Evolutionary conservation across 495 filamentous ascomycete genomes (phyloP).

Genomic region (Penicillium cataractarum): DNA sequence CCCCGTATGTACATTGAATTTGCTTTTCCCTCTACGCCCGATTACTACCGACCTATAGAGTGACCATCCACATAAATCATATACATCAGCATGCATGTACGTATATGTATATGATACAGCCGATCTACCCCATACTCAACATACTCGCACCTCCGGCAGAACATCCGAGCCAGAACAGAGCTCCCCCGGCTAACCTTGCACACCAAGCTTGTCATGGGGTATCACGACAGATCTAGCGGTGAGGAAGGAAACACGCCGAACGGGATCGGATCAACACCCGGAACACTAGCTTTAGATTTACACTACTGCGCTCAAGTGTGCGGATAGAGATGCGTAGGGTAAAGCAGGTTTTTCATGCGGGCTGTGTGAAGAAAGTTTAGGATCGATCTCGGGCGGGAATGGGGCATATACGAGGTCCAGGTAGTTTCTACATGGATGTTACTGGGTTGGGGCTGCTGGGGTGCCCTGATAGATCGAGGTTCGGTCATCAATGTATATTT

Average conservation of each 20-base stretch:
- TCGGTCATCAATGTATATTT: background rate
- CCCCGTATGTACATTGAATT: too few relatives aligned
- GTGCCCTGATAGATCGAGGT: background rate
- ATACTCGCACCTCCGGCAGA: background rate
- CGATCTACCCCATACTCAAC: background rate
- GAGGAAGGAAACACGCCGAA: background rate
- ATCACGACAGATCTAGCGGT: conserved; percentile 5
- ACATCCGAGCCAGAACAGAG: background rate
- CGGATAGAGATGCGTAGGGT: too few relatives aligned
- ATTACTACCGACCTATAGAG: too few relatives aligned
- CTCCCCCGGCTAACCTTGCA: background rate
- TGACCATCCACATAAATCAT: background rate
- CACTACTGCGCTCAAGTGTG: too few relatives aligned
- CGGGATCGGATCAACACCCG: background rate
- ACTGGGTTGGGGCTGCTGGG: background rate
- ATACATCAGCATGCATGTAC: too few relatives aligned
- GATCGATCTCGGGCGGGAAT: background rate
- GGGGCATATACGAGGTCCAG: too few relatives aligned
- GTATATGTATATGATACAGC: too few relatives aligned
- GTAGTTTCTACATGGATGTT: background rate
- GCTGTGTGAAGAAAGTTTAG: background rate
- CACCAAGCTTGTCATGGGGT: background rate
- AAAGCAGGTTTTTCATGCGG: background rate
- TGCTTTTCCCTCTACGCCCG: too few relatives aligned
- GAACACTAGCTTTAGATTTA: background rate